A percentile compares a stretch with the other conserved stretches of the same genome.
Conservation (phyloP, 2,329 filamentous ascomycete genomes). For the Didymella pomorum region DNA sequence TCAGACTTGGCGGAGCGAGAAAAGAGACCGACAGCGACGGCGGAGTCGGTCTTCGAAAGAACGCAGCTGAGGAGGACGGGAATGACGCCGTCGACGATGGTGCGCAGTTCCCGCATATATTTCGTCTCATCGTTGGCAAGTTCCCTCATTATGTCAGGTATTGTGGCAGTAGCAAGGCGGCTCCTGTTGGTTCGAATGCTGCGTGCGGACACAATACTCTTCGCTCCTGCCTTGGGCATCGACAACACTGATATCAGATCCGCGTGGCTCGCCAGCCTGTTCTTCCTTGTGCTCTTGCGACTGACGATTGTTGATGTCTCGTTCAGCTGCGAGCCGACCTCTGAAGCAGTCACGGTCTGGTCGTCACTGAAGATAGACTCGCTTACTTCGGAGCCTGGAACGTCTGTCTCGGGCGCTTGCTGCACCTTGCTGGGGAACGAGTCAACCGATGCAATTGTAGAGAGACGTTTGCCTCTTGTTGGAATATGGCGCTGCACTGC, state of each 20-base stretch:
- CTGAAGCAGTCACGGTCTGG: constrained; percentile 36
- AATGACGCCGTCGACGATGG: constrained; percentile 92
- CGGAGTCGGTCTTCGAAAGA: constrained; percentile 73
- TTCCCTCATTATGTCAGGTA: constrained; percentile 79
- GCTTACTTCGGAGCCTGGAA: constrained; percentile 36
- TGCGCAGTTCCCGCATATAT: constrained; percentile 90
- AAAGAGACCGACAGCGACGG: constrained; percentile 72
- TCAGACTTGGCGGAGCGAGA: constrained; percentile 66
- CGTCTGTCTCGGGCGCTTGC: constrained; percentile 39
- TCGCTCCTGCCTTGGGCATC: constrained; percentile 68
- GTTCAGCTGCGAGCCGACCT: constrained; percentile 40
- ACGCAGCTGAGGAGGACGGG: constrained; percentile 89
- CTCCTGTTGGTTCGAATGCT: constrained; percentile 79
- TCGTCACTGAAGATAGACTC: constrained; percentile 32
- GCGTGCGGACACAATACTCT: constrained; percentile 76
- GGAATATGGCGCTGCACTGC: constrained; percentile 58
- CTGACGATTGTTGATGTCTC: constrained; percentile 50
- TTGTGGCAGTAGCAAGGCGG: constrained; percentile 70
- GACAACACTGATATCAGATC: constrained; percentile 95
- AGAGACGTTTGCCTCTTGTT: constrained; percentile 63
- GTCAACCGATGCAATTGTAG: constrained; percentile 67
- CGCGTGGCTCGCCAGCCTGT: constrained; percentile 86
- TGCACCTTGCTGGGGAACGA: constrained; percentile 54
- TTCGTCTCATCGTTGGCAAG: constrained; percentile 84
- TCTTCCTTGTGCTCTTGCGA: constrained; percentile 60